A percentile compares a stretch with the other conserved stretches of the same genome.
Conservation (phyloP, 441 rosid species). For the Monsonia emarginata region DNA sequence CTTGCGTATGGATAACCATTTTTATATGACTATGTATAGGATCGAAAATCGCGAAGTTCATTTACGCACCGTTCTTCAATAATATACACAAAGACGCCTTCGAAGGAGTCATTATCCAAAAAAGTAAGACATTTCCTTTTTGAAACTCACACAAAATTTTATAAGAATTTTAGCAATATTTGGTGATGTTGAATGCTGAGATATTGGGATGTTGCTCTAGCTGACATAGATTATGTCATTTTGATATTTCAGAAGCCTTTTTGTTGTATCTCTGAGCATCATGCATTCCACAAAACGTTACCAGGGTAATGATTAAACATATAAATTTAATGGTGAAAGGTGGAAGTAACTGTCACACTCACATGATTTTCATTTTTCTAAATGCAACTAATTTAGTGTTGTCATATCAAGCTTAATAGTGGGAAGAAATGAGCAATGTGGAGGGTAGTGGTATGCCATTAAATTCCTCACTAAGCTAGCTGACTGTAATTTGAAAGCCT, state of each 20-base stretch:
- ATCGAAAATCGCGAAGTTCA: conserved; percentile 60
- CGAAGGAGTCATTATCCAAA: conserved; percentile 50
- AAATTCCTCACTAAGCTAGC: neutral
- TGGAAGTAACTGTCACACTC: neutral
- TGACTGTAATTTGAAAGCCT: no score
- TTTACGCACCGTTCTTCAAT: conserved; percentile 77
- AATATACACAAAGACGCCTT: conserved; percentile 85
- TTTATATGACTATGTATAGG: conserved; percentile 26
- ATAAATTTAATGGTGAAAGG: neutral
- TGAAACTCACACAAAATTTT: neutral
- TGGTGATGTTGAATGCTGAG: neutral
- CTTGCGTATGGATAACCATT: neutral
- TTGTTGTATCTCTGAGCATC: neutral
- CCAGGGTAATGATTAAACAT: no score
- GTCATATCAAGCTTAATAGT: neutral
- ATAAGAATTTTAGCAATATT: neutral
- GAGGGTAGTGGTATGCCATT: neutral
- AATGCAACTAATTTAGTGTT: neutral
- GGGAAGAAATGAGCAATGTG: neutral
- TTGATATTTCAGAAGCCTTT: neutral
- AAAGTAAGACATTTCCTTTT: conserved; percentile 31
- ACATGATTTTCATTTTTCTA: neutral
- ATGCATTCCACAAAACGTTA: neutral
- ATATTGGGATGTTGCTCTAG: neutral
- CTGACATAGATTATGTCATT: neutral